A percentile compares a stretch with the other conserved stretches of the same genome.
Evolutionary conservation across 768 basidiomycete species (phyloP).

Genomic region (Rhodosporidiobolus odoratus): DNA sequence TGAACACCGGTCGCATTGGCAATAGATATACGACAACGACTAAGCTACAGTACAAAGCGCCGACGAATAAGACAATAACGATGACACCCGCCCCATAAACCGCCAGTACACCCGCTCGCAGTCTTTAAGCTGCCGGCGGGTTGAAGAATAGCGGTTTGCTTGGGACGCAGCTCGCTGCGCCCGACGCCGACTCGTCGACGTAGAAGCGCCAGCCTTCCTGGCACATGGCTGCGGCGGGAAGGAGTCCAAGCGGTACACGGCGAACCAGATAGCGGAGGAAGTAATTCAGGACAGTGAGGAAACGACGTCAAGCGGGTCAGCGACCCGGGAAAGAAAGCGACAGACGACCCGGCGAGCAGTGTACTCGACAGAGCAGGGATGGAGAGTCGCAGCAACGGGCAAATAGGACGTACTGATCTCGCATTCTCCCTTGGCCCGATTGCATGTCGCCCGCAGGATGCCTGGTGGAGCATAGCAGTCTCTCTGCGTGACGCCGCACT

Average conservation of each 20-base stretch:
- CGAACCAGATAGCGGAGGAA: not conserved
- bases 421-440: not conserved
- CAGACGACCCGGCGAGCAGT: no score
- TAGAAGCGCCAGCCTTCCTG: conserved; percentile 13
- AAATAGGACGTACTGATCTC: conserved; percentile 12
- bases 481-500: conserved; percentile 11
- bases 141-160: conserved; percentile 6
- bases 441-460: conserved; percentile 8
- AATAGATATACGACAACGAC: no score
- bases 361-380: no score
- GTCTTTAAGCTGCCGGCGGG: not conserved
- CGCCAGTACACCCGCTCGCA: no score
- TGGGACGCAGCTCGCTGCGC: not conserved
- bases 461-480: conserved; percentile 24
- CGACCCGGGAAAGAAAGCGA: no score
- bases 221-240: conserved; percentile 1
- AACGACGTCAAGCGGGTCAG: no score
- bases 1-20: no score
- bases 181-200: not conserved
- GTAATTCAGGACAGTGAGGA: no score
- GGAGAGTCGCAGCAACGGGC: not conserved
- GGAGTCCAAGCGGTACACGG: not conserved
- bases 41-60: no score
- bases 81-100: no score
- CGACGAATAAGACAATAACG: no score